Evolutionary conservation across 2,329 filamentous ascomycete species (phyloP).

Genomic region (Escovopsis sp.): DNA sequence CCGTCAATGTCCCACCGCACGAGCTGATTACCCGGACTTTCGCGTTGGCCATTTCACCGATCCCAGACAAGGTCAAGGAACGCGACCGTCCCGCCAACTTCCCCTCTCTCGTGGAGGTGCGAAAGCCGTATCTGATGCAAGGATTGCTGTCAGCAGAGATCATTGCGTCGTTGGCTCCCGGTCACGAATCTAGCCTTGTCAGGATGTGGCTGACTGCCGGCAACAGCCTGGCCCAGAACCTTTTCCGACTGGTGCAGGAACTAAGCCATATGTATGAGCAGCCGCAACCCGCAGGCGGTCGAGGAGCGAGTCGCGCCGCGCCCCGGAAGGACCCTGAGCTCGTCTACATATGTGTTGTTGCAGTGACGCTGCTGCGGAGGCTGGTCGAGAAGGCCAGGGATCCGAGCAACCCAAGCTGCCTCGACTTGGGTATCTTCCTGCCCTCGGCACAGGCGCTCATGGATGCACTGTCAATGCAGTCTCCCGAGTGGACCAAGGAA

Average conservation of each 20-base stretch:
- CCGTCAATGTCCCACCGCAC: slow-evolving; percentile 46
- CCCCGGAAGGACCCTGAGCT: slow-evolving; percentile 34
- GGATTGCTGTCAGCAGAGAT: slow-evolving; percentile 85
- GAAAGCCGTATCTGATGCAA: slow-evolving; percentile 85
- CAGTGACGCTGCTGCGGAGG: slow-evolving; percentile 51
- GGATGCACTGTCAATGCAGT: slow-evolving; percentile 50
- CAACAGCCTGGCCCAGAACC: slow-evolving; percentile 69
- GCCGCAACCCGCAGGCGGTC: slow-evolving; percentile 18
- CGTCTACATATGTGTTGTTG: slow-evolving; percentile 51
- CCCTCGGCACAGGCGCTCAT: slow-evolving; percentile 55
- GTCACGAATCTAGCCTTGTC: slow-evolving; percentile 57
- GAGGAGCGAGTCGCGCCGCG: slow-evolving; percentile 18
- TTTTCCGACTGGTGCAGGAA: slow-evolving; percentile 61
- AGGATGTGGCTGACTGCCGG: slow-evolving; percentile 69
- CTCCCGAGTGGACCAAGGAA: slow-evolving; percentile 46
- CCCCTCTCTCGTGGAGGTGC: slow-evolving; percentile 57
- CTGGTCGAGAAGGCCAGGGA: slow-evolving; percentile 54
- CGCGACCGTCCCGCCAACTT: slow-evolving; percentile 44
- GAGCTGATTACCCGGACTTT: slow-evolving; percentile 82
- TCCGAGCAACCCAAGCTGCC: slow-evolving; percentile 32
- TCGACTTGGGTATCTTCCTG: slow-evolving; percentile 45
- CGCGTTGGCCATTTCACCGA: slow-evolving; percentile 67
- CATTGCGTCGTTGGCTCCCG: slow-evolving; percentile 57
- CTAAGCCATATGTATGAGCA: slow-evolving; percentile 50
- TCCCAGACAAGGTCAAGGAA: slow-evolving; percentile 50